These are phyloP conservation scores for Fusarium chlamydosporum DNA, from an alignment of 2,329 filamentous ascomycete species.

Conservation along the genomic window DNA sequence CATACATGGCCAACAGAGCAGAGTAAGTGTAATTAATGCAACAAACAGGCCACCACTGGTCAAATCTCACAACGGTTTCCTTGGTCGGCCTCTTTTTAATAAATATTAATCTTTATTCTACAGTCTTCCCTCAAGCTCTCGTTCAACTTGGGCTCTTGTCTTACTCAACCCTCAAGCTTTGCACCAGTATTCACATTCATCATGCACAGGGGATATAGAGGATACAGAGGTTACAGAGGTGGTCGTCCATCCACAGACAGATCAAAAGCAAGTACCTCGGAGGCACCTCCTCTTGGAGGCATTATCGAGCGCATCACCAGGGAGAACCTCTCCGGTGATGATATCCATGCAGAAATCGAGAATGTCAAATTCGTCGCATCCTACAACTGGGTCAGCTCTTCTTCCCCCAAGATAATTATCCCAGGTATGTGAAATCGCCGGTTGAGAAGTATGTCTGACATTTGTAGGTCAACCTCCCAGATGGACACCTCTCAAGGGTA, in stretches of 20 bases:
- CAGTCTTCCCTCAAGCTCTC: not conserved
- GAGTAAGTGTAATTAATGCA: constrained; percentile 38
- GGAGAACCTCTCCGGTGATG: constrained; percentile 9
- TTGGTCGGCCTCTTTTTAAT: constrained; percentile 9
- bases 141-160: not conserved
- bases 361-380: constrained; percentile 60
- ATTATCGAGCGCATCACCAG: constrained; percentile 42
- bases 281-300: constrained; percentile 43
- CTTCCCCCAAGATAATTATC: constrained; percentile 60
- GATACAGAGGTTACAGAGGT: not conserved
- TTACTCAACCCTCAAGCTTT: not conserved
- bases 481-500: constrained; percentile 39
- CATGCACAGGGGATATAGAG: constrained; percentile 10
- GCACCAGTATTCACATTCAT: not conserved
- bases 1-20: not conserved
- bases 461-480: constrained; percentile 43
- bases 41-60: constrained; percentile 6
- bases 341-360: constrained; percentile 50
- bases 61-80: not conserved
- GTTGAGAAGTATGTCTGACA: constrained; percentile 6
- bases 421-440: constrained; percentile 53
- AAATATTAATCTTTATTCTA: not conserved
- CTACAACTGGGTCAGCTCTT: constrained; percentile 64
- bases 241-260: too few species aligned
- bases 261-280: not conserved